Evolutionary conservation across 2,329 filamentous ascomycete species (phyloP).

Genomic region (Alternaria incomplexa): DNA sequence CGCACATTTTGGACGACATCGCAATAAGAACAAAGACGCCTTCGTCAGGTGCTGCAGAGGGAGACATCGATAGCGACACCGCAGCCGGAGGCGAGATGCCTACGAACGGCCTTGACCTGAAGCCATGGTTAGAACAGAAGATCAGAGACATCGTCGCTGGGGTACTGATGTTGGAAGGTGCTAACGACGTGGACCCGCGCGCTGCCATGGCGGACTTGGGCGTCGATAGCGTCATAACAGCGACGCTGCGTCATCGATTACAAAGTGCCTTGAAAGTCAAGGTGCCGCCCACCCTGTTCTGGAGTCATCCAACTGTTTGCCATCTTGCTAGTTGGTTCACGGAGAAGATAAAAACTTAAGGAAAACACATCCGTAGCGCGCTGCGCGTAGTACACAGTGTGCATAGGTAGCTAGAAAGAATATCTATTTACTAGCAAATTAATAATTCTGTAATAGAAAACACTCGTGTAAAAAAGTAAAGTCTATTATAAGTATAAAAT

Average conservation of each 20-base stretch:
- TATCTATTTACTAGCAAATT: too few species aligned
- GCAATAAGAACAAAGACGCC: not conserved
- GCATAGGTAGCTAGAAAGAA: too few species aligned
- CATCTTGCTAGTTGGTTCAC: not conserved
- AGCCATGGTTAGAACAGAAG: not conserved
- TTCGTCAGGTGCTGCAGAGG: not conserved
- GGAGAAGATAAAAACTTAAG: fast-evolving
- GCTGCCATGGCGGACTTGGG: not conserved
- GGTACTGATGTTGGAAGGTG: not conserved
- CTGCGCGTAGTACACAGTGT: too few species aligned
- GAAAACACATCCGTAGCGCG: not conserved
- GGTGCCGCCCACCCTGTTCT: not conserved
- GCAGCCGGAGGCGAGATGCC: not conserved
- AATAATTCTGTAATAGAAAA: too few species aligned
- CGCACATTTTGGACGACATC: not conserved
- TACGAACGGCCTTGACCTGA: not conserved
- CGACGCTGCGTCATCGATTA: not conserved
- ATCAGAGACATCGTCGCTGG: not conserved
- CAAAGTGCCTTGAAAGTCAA: not conserved
- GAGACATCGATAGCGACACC: not conserved
- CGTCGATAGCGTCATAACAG: not conserved
- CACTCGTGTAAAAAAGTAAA: too few species aligned
- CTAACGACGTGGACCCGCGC: not conserved
- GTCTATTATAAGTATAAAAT: too few species aligned
- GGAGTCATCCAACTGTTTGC: not conserved